phyloP scores from a whole-genome alignment of 768 basidiomycete species.

The Terana coerulea region DNA sequence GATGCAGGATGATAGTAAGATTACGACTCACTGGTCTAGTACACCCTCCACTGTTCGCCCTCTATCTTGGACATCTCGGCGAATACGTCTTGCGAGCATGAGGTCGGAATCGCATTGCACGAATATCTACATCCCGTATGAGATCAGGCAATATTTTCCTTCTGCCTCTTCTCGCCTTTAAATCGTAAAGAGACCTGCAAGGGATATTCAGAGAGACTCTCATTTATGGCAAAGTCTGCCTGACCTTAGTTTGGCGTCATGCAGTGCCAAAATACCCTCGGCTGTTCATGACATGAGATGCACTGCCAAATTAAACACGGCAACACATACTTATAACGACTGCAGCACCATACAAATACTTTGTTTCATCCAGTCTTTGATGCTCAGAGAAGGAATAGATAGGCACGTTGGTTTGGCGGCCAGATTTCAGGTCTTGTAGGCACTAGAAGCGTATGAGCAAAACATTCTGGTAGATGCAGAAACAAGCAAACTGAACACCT shows the following conservation, averaged over 20 bases:
- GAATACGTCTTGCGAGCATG: slow-evolving; percentile 93
- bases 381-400: slow-evolving; percentile 93
- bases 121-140: slow-evolving; percentile 51
- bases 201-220: background rate
- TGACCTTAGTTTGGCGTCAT: slow-evolving; percentile 67
- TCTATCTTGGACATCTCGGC: slow-evolving; percentile 84
- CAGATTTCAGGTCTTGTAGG: slow-evolving; percentile 78
- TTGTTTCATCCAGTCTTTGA: slow-evolving; percentile 72
- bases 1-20: background rate
- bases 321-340: slow-evolving; percentile 73
- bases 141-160: background rate
- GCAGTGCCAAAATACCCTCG: slow-evolving; percentile 90
- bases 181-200: slow-evolving; percentile 68
- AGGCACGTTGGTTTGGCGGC: slow-evolving; percentile 84
- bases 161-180: slow-evolving; percentile 57
- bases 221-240: background rate
- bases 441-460: slow-evolving; percentile 49
- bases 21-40: slow-evolving; percentile 68
- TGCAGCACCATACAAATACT: slow-evolving; percentile 90
- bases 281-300: slow-evolving; percentile 35
- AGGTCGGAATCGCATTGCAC: slow-evolving; percentile 94
- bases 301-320: too few relatives aligned
- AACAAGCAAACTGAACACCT: slow-evolving; percentile 37
- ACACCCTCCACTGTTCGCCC: slow-evolving; percentile 83
- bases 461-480: background rate